These are phyloP conservation scores for Calendula officinalis DNA, from an alignment of 129 eudicot species.

Conservation along the genomic window DNA sequence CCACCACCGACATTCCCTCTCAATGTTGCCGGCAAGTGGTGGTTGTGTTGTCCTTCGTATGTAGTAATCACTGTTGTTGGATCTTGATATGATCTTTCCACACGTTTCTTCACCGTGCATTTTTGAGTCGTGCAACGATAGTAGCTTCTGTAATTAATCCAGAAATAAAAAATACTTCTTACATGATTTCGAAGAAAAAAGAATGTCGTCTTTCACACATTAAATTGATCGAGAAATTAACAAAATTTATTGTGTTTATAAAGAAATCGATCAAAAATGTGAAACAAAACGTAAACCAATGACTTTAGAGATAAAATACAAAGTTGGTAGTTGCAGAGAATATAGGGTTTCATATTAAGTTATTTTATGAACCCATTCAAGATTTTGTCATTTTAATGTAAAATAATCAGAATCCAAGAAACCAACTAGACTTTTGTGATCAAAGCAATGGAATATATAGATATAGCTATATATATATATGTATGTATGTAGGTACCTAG, in stretches of 20 bases:
- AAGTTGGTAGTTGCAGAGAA: slow-evolving; percentile 29
- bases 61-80: slow-evolving; percentile 84
- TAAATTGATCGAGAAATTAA: slow-evolving; percentile 15
- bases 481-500: slow-evolving; percentile 47
- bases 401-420: slow-evolving; percentile 27
- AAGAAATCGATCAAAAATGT: slow-evolving; percentile 7
- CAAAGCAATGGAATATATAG: slow-evolving; percentile 10
- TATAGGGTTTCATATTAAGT: slow-evolving; percentile 25
- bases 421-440: slow-evolving; percentile 32
- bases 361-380: slow-evolving; percentile 13
- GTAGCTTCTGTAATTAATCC: slow-evolving; percentile 91
- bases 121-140: slow-evolving; percentile 92
- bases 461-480: background rate
- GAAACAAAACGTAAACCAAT: slow-evolving; percentile 21
- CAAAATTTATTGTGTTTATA: background rate
- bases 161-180: too few relatives aligned
- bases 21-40: slow-evolving; percentile 68
- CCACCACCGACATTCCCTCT: slow-evolving; percentile 69
- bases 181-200: too few relatives aligned
- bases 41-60: slow-evolving; percentile 95
- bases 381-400: slow-evolving; percentile 21
- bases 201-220: background rate
- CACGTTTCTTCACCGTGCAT: slow-evolving; percentile 87
- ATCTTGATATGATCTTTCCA: slow-evolving; percentile 84
- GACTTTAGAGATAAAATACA: slow-evolving; percentile 26